These are phyloP conservation scores for Hygrophorus russula DNA, from an alignment of 768 basidiomycete species.

Conservation along the genomic window DNA sequence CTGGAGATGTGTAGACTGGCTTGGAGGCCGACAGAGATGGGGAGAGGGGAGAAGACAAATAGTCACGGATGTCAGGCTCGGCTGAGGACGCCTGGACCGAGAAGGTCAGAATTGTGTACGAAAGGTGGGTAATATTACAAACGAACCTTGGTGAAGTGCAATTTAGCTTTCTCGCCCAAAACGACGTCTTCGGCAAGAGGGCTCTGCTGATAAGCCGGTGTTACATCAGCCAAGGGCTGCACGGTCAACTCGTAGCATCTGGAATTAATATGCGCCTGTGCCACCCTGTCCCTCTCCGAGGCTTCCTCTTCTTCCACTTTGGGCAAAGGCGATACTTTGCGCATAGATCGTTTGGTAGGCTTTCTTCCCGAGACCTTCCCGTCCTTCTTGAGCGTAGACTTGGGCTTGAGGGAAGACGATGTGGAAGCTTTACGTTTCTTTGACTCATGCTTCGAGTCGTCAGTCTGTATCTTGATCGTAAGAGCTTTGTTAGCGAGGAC, in stretches of 20 bases:
- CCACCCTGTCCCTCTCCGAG: constrained; percentile 17
- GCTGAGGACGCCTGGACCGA: constrained; percentile 43
- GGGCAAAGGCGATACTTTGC: constrained; percentile 37
- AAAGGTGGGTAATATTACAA: constrained; percentile 6
- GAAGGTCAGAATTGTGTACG: too few species aligned
- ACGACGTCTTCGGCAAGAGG: constrained; percentile 20
- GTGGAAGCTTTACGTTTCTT: constrained; percentile 53
- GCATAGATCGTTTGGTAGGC: constrained; percentile 12
- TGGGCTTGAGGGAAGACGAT: constrained; percentile 19
- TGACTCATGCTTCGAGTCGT: constrained; percentile 29
- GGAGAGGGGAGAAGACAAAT: constrained; percentile 23
- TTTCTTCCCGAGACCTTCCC: constrained; percentile 26
- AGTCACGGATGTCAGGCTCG: constrained; percentile 49
- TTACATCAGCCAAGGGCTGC: constrained; percentile 67
- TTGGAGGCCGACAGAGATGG: constrained; percentile 23
- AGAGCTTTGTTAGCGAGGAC: constrained; percentile 46
- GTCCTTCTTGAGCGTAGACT: constrained; percentile 26
- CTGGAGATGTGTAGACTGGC: constrained; percentile 15
- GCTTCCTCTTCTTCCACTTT: constrained; percentile 43
- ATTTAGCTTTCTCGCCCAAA: constrained; percentile 25
- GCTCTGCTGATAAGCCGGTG: constrained; percentile 44
- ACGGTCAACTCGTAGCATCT: constrained; percentile 75
- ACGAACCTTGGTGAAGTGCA: constrained; percentile 39
- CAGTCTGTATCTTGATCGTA: constrained; percentile 32
- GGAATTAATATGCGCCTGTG: constrained; percentile 39